Percentiles rank a stretch among this genome's conserved stretches.
phyloP scores from a whole-genome alignment of 495 filamentous ascomycete species.

The Penicillium psychrofluorescens region DNA sequence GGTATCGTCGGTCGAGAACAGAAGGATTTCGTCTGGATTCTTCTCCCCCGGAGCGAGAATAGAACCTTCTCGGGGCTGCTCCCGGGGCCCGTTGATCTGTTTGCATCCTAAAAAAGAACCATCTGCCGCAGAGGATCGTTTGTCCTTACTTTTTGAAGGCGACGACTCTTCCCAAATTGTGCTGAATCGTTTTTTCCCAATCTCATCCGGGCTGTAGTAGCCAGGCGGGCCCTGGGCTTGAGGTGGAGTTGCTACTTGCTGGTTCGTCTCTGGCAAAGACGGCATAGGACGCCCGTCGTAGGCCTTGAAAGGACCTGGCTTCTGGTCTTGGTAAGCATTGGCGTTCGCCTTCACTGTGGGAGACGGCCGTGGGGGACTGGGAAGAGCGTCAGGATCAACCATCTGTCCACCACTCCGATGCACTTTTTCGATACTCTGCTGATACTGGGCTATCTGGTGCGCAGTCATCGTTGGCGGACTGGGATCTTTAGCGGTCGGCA shows the following conservation, averaged over 20 bases:
- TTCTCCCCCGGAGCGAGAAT: conserved; percentile 25
- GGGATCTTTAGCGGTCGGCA: conserved; percentile 38
- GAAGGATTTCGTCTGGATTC: conserved; percentile 20
- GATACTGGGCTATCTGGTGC: conserved; percentile 34
- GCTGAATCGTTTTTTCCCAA: conserved; percentile 33
- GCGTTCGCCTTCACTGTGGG: conserved; percentile 13
- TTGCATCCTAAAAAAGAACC: conserved; percentile 44
- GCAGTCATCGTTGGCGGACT: conserved; percentile 35
- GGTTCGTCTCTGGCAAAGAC: conserved; percentile 3
- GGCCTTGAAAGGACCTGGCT: conserved; percentile 6
- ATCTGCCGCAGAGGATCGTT: conserved; percentile 16
- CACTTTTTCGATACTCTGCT: conserved; percentile 30
- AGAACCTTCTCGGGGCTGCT: conserved; percentile 37
- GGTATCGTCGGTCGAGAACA: conserved; percentile 18
- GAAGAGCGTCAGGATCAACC: conserved; percentile 25
- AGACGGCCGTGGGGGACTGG: conserved; percentile 24
- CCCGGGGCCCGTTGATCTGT: conserved; percentile 29
- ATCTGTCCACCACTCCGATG: conserved; percentile 20
- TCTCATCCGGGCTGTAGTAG: conserved; percentile 39
- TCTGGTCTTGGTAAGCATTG: conserved; percentile 2
- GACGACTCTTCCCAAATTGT: conserved; percentile 33
- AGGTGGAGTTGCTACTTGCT: not conserved
- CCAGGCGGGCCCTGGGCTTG: conserved; percentile 1
- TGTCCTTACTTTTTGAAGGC: conserved; percentile 15
- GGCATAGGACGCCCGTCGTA: conserved; percentile 14